Evolutionary conservation across 805 yeast species (phyloP).

Genomic region (Starmerella kuoi): DNA sequence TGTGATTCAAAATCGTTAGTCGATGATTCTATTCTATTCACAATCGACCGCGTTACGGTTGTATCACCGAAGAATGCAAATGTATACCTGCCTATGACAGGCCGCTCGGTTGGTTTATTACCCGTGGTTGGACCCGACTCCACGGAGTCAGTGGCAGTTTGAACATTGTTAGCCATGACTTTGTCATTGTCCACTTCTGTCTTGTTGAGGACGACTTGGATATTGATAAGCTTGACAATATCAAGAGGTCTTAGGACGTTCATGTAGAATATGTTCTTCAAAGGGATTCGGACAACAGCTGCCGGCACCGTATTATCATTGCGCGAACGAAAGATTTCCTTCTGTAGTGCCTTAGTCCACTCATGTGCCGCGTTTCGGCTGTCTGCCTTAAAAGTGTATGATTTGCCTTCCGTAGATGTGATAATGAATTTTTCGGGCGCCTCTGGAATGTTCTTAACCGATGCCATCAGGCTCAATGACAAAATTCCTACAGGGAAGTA

Average conservation of each 20-base stretch:
- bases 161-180: no score
- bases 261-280: slow-evolving; percentile 40
- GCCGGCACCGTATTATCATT: slow-evolving; percentile 60
- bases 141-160: neutral
- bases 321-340: slow-evolving; percentile 61
- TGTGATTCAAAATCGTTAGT: slow-evolving; percentile 8
- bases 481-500: slow-evolving; percentile 72
- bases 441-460: slow-evolving; percentile 39
- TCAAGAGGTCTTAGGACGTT: slow-evolving; percentile 30
- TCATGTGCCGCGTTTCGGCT: slow-evolving; percentile 57
- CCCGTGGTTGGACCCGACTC: no score
- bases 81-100: slow-evolving; percentile 8
- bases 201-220: slow-evolving; percentile 9
- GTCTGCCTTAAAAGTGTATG: slow-evolving; percentile 61
- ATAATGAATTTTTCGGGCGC: slow-evolving; percentile 43
- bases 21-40: neutral
- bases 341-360: slow-evolving; percentile 68
- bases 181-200: no score
- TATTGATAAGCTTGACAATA: slow-evolving; percentile 35
- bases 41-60: neutral
- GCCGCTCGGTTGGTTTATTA: no score
- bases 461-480: slow-evolving; percentile 51
- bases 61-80: slow-evolving; percentile 15
- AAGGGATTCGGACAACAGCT: slow-evolving; percentile 67
- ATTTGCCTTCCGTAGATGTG: slow-evolving; percentile 40